Evolutionary conservation across 2,329 filamentous ascomycete species (phyloP), one percentile per base, ranked within the genome.

Genomic region (Peltaster fructicola): DNA sequence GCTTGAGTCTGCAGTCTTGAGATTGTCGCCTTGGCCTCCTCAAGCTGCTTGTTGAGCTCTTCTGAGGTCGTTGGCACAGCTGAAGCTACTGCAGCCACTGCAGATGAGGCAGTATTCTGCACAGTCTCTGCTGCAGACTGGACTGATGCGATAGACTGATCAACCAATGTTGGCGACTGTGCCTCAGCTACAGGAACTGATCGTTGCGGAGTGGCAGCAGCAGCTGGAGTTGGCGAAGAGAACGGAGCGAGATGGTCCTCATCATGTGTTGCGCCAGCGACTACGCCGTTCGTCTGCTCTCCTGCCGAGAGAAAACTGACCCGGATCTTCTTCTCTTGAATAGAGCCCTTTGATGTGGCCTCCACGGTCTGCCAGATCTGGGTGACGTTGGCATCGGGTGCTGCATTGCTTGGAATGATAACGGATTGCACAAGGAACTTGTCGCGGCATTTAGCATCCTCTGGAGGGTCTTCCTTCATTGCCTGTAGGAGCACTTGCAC

Each of bases 371-470:
- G 69, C 71, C 84, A 91, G 45, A 93, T 80, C 22, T 78, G 67
- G 23, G 73, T 65, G 34, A 91, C 71, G 47, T 76, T 90, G 30
- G 65, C 63, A 43, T 79, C 80, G 44, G 92, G 81, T 24, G 36
- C 33, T 56, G 82, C 79, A 45, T 91, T 79, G 35, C 72, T 63
- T 12, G 75, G 74, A 37, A 93, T 78, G 25, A 72, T 63, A 23
- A 91, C 79, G 14, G 84, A 90, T 56, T 95, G 85, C 17, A 95
- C 85, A 27, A 95, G 68, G 54, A 95, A 95, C 61, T 95, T 95
- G 65, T 95, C 85, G 52, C 80, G 76, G 61, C 88, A 98, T 53
- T 81, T 84, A 34, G 77, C 73, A 50, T 92, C 84, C 30, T 63
- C 53, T 11, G 84, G 68, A 28, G 85, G 85, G 45, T 95, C 84